These are phyloP conservation scores for Solanum paucissectum DNA, from an alignment of 257 asterid species.

Conservation along the genomic window DNA sequence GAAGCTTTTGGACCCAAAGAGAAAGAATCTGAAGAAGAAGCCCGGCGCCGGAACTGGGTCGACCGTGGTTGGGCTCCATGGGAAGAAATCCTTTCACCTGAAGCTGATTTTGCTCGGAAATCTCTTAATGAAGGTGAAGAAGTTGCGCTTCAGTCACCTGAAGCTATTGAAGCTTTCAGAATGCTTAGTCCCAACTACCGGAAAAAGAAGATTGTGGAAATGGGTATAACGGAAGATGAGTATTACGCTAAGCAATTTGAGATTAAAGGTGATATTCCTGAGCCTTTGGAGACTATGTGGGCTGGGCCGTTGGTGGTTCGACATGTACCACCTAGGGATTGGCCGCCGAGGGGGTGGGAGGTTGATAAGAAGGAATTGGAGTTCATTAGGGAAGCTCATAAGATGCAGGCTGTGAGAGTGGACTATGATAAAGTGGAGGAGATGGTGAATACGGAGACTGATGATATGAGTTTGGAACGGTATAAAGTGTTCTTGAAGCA, in stretches of 20 bases:
- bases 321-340: slow-evolving; percentile 77
- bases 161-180: slow-evolving; percentile 70
- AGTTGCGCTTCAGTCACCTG: slow-evolving; percentile 80
- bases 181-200: slow-evolving; percentile 71
- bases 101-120: slow-evolving; percentile 67
- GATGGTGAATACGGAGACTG: slow-evolving; percentile 28
- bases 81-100: slow-evolving; percentile 95
- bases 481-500: slow-evolving; percentile 84
- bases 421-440: slow-evolving; percentile 60
- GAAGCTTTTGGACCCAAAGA: slow-evolving; percentile 59
- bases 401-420: slow-evolving; percentile 32
- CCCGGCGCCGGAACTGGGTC: slow-evolving; percentile 74
- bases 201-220: slow-evolving; percentile 44
- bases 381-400: slow-evolving; percentile 78
- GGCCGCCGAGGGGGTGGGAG: slow-evolving; percentile 97
- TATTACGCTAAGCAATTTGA: slow-evolving; percentile 82
- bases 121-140: slow-evolving; percentile 96
- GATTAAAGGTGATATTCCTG: slow-evolving; percentile 78
- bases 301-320: slow-evolving; percentile 72
- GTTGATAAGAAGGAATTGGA: slow-evolving; percentile 79
- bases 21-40: slow-evolving; percentile 82
- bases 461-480: slow-evolving; percentile 57
- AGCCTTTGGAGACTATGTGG: slow-evolving; percentile 61
- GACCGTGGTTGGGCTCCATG: slow-evolving; percentile 99
- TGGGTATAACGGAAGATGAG: slow-evolving; percentile 89